These are phyloP conservation scores for Uronychia setigera DNA, from an alignment of 73 alveolate species.

Conservation along the genomic window DNA sequence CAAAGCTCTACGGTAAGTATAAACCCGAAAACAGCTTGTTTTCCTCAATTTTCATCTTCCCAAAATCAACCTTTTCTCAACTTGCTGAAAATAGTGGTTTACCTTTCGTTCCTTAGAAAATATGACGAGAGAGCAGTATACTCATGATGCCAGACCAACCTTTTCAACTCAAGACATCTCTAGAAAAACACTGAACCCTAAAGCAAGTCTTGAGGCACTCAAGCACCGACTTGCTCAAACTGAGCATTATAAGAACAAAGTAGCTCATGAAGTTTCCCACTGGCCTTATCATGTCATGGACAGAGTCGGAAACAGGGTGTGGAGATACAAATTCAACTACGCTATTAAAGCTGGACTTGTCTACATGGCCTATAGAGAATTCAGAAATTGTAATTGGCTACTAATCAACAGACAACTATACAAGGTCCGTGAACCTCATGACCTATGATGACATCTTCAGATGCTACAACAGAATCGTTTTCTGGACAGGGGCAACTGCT, in stretches of 20 bases:
- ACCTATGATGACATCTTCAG: neutral
- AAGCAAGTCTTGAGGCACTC: neutral
- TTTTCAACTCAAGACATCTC: neutral
- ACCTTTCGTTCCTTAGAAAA: neutral
- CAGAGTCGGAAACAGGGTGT: neutral
- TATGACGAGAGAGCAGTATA: neutral
- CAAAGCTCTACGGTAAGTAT: neutral
- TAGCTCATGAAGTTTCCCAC: neutral
- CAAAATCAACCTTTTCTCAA: neutral
- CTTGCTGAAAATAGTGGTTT: too few species aligned
- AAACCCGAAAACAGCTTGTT: too few species aligned
- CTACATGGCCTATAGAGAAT: neutral
- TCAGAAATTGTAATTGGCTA: neutral
- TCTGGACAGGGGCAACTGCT: too few species aligned
- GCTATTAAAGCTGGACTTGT: neutral
- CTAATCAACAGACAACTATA: neutral
- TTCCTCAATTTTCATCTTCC: neutral
- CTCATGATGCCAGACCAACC: neutral
- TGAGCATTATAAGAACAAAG: neutral
- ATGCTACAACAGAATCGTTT: too few species aligned
- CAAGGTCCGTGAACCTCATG: neutral
- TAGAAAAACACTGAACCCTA: neutral
- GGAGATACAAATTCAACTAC: slow-evolving; percentile 8
- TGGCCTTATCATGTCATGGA: neutral
- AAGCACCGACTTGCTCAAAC: neutral